phyloP scores from a whole-genome alignment of 2,329 filamentous ascomycete genomes.

The Pezicula neosporulosa region DNA sequence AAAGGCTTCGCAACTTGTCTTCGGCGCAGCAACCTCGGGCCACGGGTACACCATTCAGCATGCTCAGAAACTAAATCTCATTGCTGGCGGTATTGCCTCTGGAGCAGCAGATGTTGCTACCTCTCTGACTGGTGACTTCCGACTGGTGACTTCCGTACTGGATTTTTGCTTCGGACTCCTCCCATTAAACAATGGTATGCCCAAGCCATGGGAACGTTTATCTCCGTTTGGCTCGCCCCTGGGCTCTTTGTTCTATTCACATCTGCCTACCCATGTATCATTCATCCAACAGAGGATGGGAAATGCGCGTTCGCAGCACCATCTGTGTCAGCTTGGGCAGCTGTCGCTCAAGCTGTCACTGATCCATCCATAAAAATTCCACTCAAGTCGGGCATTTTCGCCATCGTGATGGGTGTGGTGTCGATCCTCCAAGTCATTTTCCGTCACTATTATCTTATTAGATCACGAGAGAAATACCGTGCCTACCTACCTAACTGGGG shows the following conservation, averaged over 20 bases:
- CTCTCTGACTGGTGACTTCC: constrained; percentile 59
- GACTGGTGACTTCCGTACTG: constrained; percentile 65
- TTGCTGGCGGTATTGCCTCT: constrained; percentile 56
- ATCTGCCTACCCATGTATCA: constrained; percentile 66
- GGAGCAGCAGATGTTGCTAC: constrained; percentile 52
- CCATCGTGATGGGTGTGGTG: constrained; percentile 50
- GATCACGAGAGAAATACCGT: constrained; percentile 49
- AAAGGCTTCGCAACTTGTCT: constrained; percentile 67
- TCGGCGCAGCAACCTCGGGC: constrained; percentile 59
- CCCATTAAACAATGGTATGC: constrained; percentile 65
- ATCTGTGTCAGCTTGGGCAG: constrained; percentile 63
- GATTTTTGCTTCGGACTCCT: constrained; percentile 63
- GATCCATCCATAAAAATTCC: constrained; percentile 54
- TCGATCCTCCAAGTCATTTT: constrained; percentile 48
- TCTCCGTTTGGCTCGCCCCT: constrained; percentile 64
- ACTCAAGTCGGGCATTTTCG: constrained; percentile 51
- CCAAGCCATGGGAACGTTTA: constrained; percentile 57
- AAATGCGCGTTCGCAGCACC: constrained; percentile 58
- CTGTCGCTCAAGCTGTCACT: constrained; percentile 60
- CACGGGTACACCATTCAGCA: constrained; percentile 43
- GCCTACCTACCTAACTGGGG: constrained; percentile 60
- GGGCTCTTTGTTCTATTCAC: constrained; percentile 67
- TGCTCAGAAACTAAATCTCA: constrained; percentile 62
- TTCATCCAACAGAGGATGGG: constrained; percentile 39
- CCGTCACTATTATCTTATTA: constrained; percentile 51